phyloP scores from a whole-genome alignment of 2,329 filamentous ascomycete species.

The Botryotinia calthae region DNA sequence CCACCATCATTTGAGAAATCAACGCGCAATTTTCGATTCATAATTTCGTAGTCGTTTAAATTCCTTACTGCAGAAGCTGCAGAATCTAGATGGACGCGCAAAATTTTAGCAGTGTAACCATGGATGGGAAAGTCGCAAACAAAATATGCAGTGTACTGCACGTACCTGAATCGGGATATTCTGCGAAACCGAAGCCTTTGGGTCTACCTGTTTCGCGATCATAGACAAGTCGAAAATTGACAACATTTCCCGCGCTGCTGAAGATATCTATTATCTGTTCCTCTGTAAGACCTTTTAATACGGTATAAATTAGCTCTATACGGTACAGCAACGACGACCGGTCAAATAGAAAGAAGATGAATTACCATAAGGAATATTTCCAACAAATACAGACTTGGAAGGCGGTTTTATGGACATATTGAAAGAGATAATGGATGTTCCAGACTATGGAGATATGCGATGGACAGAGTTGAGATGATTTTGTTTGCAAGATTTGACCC shows the following conservation, averaged over 20 bases:
- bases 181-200: conserved; percentile 95
- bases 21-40: conserved; percentile 89
- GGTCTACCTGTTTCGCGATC: conserved; percentile 92
- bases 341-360: conserved; percentile 15
- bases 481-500: conserved; percentile 24
- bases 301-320: conserved; percentile 23
- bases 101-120: conserved; percentile 11
- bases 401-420: conserved; percentile 69
- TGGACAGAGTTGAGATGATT: conserved; percentile 27
- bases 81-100: conserved; percentile 53
- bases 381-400: conserved; percentile 78
- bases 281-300: conserved; percentile 77
- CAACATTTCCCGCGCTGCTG: conserved; percentile 81
- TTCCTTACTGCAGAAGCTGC: conserved; percentile 94
- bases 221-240: conserved; percentile 90
- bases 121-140: not conserved
- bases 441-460: conserved; percentile 20
- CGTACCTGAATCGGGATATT: conserved; percentile 85
- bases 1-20: conserved; percentile 91
- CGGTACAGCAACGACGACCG: not conserved
- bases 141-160: conserved; percentile 16
- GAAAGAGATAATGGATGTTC: conserved; percentile 27
- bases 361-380: conserved; percentile 79
- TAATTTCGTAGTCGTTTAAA: conserved; percentile 90
- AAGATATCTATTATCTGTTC: conserved; percentile 96